Percentiles rank a stretch among this genome's conserved stretches.
Conservation (phyloP, 2,329 filamentous ascomycete species). For the Coniochaeta sp. region DNA sequence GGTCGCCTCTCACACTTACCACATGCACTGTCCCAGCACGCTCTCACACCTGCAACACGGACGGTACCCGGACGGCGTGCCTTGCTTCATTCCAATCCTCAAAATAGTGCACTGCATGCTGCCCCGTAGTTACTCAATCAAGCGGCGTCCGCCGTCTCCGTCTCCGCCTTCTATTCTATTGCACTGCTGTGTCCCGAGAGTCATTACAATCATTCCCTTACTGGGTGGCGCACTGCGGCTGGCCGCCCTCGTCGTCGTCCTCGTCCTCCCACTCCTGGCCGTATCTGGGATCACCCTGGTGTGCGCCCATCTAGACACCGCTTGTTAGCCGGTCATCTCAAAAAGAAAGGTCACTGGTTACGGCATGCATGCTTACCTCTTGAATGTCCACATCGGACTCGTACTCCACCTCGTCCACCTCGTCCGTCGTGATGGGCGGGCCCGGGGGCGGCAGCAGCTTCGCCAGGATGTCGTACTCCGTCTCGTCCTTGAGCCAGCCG, state of each 20-base stretch:
- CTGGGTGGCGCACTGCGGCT: conserved; percentile 67
- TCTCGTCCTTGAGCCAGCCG: conserved; percentile 71
- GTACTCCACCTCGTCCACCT: conserved; percentile 81
- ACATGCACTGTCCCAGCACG: background rate
- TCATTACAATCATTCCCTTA: conserved; percentile 29
- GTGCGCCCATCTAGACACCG: conserved; percentile 56
- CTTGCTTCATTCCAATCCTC: background rate
- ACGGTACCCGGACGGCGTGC: background rate
- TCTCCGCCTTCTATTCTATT: background rate
- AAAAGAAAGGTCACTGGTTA: background rate
- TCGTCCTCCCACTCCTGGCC: conserved; percentile 65
- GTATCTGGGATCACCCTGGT: conserved; percentile 59
- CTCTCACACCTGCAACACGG: background rate
- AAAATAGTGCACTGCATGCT: background rate
- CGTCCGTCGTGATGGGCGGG: conserved; percentile 58
- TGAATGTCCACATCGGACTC: conserved; percentile 79
- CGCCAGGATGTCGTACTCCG: conserved; percentile 60
- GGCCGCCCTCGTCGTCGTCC: conserved; percentile 57
- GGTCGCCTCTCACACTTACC: background rate
- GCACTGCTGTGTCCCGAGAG: background rate
- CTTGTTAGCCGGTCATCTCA: conserved; percentile 4
- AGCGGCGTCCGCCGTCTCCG: background rate
- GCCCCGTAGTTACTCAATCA: too few relatives aligned
- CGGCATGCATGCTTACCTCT: conserved; percentile 45
- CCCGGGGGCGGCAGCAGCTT: conserved; percentile 66